Conservation (phyloP, 345 rosid species). For the Ceriops zippeliana region DNA sequence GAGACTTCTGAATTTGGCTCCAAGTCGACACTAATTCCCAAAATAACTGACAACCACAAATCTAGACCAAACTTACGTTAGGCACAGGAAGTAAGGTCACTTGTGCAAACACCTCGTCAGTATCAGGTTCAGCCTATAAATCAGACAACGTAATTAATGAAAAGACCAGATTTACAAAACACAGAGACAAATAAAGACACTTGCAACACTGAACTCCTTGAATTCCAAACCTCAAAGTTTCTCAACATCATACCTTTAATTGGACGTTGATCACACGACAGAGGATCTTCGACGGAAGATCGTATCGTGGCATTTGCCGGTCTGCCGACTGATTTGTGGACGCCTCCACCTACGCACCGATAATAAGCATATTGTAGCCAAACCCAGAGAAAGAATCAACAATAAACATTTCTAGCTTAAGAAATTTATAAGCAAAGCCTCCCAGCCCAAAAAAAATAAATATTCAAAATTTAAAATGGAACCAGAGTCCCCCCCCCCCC, state of each 20-base stretch:
- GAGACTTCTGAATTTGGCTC: neutral
- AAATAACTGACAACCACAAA: neutral
- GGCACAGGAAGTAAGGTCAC: slow-evolving; percentile 65
- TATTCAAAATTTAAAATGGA: neutral
- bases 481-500: neutral
- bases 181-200: neutral
- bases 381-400: neutral
- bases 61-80: slow-evolving; percentile 28
- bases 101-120: slow-evolving; percentile 86
- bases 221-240: neutral
- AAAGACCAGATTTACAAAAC: slow-evolving; percentile 2
- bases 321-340: slow-evolving; percentile 73
- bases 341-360: slow-evolving; percentile 59
- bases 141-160: neutral
- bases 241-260: slow-evolving; percentile 41
- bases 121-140: slow-evolving; percentile 74
- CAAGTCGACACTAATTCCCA: neutral
- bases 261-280: slow-evolving; percentile 76
- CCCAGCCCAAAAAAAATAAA: neutral
- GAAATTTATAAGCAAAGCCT: neutral
- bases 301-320: slow-evolving; percentile 68
- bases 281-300: slow-evolving; percentile 62
- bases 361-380: neutral
- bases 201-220: neutral
- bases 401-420: neutral